Base-by-base conservation (phyloP, 805 yeast species). In the Starmerella khaoyaiensis region DNA sequence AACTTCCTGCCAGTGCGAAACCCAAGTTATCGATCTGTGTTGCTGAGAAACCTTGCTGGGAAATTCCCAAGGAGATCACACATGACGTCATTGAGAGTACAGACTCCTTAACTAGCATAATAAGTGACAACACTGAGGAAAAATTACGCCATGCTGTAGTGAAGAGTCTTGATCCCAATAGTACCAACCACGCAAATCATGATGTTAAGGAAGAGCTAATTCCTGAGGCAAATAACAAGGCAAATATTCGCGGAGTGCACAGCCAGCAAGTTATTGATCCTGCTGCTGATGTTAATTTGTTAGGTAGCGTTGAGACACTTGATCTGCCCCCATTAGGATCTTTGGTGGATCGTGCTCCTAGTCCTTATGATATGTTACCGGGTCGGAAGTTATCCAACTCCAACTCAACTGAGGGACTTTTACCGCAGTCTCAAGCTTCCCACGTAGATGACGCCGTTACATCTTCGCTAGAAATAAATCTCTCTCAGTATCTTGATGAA, bases 1-100 rank as follows among this genome's bases (percentile, higher is more conserved):
- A 59, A 8, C 49, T 56, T 7, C 62, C 62, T 9, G 47, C 52
- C 4, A 38, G 36, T 15, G 59, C 57, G 14, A 50, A 53, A 40
- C 41, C 50, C 8, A 37, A 35, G 15, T 45, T 42, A 38, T 29
- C 38, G 3, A 45, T 49, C 7, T 43, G 42, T 2, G 36, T 39
- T 2, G 39, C 40, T 2, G 38, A 31, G 5, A 11, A 20, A 25
- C 44, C 48, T 1, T n/a, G 55, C n/a, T 35, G 51, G 43, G 37
- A 31, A 14, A 12, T 40, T n/a, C n/a, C n/a, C n/a, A n/a, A n/a
- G n/a, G n/a, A n/a, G n/a, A n/a, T n/a, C n/a, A n/a, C n/a, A n/a
- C n/a, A n/a, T n/a, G n/a, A n/a, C n/a, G n/a, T n/a, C n/a, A n/a
- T n/a, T n/a, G n/a, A n/a, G n/a, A n/a, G n/a, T n/a, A n/a, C n/a